Evolutionary conservation across 1,139 yeast genomes (phyloP).

Genomic region (Pichia sp.): DNA sequence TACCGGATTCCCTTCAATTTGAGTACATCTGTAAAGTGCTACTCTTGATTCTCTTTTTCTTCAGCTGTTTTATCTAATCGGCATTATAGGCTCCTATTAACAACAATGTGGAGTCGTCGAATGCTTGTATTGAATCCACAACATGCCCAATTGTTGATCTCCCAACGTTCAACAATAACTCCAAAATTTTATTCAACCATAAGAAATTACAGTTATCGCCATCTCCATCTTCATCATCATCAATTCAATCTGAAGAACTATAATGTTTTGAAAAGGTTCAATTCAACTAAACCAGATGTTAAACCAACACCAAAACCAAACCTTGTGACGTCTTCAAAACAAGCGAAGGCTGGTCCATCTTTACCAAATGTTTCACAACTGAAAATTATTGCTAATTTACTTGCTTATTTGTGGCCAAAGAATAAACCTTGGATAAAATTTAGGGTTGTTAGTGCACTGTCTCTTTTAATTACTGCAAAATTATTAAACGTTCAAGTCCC

Average conservation of each 20-base stretch:
- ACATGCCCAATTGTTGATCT: neutral
- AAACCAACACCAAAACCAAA: slow-evolving; percentile 12
- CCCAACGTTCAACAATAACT: neutral
- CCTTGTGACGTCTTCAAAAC: slow-evolving; percentile 14
- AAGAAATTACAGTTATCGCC: neutral
- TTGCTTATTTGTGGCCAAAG: slow-evolving; percentile 87
- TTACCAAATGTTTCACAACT: slow-evolving; percentile 40
- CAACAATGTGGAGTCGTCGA: slow-evolving; percentile 5
- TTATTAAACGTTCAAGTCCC: slow-evolving; percentile 92
- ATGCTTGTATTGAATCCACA: neutral
- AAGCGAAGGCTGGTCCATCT: slow-evolving; percentile 12
- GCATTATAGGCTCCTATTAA: neutral
- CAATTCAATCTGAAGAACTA: neutral
- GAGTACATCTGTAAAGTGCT: too few species aligned
- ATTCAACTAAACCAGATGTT: slow-evolving; percentile 1
- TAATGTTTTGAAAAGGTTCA: neutral
- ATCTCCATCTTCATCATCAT: neutral
- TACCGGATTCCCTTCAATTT: neutral
- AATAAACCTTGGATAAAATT: slow-evolving; percentile 61
- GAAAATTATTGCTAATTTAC: slow-evolving; percentile 54
- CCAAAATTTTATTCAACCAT: neutral
- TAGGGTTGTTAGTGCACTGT: slow-evolving; percentile 70
- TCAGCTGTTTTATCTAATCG: neutral
- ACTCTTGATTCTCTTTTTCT: neutral
- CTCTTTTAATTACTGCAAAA: slow-evolving; percentile 71